These are phyloP conservation scores for Dioscorea cayenensis DNA, from an alignment of 116 monocot species.

Conservation along the genomic window DNA sequence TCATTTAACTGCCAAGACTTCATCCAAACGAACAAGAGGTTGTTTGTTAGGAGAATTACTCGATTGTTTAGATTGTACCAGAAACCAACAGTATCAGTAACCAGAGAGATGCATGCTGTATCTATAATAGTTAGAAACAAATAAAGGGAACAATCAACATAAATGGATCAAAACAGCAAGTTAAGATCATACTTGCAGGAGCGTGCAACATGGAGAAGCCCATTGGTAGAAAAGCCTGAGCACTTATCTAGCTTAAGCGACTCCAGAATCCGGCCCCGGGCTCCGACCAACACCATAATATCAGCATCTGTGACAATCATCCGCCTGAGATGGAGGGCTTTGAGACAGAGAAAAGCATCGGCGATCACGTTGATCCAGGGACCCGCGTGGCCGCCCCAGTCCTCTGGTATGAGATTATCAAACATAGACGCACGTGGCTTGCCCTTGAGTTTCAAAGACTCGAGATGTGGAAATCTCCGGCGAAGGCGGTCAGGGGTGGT, in stretches of 20 bases:
- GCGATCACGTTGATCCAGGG: constrained; percentile 50
- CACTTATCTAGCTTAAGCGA: constrained; percentile 62
- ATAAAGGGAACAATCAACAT: neutral
- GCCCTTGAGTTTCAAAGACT: constrained; percentile 45
- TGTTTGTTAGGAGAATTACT: too few species aligned
- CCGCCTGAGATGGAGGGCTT: constrained; percentile 49
- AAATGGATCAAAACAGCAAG: neutral
- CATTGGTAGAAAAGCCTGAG: constrained; percentile 56
- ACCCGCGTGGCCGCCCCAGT: constrained; percentile 39
- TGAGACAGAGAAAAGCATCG: constrained; percentile 36
- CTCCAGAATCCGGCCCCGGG: constrained; percentile 33
- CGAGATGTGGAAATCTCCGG: constrained; percentile 27
- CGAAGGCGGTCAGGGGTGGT: constrained; percentile 27
- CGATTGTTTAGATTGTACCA: too few species aligned
- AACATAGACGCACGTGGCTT: constrained; percentile 54
- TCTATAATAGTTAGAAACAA: neutral
- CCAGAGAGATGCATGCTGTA: too few species aligned
- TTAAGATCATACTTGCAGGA: constrained; percentile 40
- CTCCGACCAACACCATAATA: constrained; percentile 27
- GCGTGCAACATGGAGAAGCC: constrained; percentile 32
- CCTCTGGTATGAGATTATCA: constrained; percentile 35
- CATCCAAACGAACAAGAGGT: too few species aligned
- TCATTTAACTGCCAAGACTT: too few species aligned
- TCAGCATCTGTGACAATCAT: constrained; percentile 57
- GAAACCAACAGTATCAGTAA: too few species aligned